A percentile compares a stretch with the other conserved stretches of the same genome.
These are phyloP conservation scores for Caloboletus firmus DNA, from an alignment of 1,284 basidiomycete species.

Conservation along the genomic window DNA sequence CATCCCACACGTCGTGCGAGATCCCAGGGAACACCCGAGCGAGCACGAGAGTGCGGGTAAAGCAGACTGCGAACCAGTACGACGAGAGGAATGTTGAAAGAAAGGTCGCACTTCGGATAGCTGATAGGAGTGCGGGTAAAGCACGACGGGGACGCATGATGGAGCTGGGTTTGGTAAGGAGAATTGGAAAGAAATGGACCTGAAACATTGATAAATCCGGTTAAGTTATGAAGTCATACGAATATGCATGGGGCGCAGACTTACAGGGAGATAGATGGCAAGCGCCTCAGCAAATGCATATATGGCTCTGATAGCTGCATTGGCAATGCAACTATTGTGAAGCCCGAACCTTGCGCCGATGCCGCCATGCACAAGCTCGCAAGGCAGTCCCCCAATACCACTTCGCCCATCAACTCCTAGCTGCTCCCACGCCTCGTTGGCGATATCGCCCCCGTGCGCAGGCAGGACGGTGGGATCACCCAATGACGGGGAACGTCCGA, in stretches of 20 bases:
- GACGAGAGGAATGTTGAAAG: conserved; percentile 69
- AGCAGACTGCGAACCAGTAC: conserved; percentile 67
- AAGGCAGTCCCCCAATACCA: conserved; percentile 68
- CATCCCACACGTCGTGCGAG: conserved; percentile 76
- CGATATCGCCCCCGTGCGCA: conserved; percentile 53
- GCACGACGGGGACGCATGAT: conserved; percentile 47
- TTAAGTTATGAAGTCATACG: not conserved
- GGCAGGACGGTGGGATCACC: conserved; percentile 60
- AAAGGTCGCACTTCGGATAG: conserved; percentile 66
- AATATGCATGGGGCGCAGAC: conserved; percentile 21
- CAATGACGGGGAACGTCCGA: conserved; percentile 62
- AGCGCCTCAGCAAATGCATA: conserved; percentile 62
- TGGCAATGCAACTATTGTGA: conserved; percentile 57
- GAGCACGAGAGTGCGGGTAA: conserved; percentile 61
- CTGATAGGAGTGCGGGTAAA: conserved; percentile 45
- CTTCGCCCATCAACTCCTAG: conserved; percentile 51
- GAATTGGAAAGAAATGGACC: conserved; percentile 67
- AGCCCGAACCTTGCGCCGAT: conserved; percentile 48
- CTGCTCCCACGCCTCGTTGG: conserved; percentile 52
- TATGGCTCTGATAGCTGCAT: conserved; percentile 50
- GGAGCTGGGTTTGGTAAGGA: conserved; percentile 56
- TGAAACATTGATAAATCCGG: conserved; percentile 26
- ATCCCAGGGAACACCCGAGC: conserved; percentile 62
- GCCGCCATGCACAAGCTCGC: conserved; percentile 65
- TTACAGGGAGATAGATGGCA: conserved; percentile 66